Conservation (phyloP, 2,329 filamentous ascomycete genomes). For the Aureobasidium leucospermi region DNA sequence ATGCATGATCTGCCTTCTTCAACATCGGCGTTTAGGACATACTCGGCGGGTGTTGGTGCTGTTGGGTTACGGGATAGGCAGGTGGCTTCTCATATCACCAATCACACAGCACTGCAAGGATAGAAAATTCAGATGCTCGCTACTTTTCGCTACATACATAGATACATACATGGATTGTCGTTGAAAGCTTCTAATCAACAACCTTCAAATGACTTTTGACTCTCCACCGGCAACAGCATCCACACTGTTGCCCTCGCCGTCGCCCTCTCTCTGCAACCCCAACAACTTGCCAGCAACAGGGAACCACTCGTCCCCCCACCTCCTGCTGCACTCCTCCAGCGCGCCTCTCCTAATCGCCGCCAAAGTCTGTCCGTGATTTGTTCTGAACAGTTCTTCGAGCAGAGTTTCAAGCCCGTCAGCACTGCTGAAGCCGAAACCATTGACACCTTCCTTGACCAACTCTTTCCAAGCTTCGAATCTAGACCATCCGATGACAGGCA, state of each 20-base stretch:
- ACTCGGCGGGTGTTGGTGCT: conserved; percentile 33
- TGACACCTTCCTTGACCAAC: conserved; percentile 78
- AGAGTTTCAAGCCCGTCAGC: conserved; percentile 57
- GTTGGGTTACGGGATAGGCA: not conserved
- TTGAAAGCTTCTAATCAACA: too few relatives aligned
- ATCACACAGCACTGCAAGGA: not conserved
- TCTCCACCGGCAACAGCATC: not conserved
- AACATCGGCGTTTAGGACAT: conserved; percentile 57
- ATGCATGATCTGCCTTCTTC: conserved; percentile 50
- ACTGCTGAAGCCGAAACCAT: conserved; percentile 77
- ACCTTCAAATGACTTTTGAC: too few relatives aligned
- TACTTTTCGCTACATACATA: too few relatives aligned
- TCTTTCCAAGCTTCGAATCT: conserved; percentile 84
- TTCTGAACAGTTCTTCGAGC: conserved; percentile 57
- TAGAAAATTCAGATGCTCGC: not conserved
- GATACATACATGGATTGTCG: too few relatives aligned
- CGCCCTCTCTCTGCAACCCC: not conserved
- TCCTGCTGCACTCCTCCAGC: conserved; percentile 61
- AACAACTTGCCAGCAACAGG: conserved; percentile 55
- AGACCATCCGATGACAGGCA: conserved; percentile 83
- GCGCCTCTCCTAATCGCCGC: conserved; percentile 67
- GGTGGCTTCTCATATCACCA: not conserved
- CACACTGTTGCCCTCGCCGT: not conserved
- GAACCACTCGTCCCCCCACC: conserved; percentile 95
- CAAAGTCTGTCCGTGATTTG: conserved; percentile 46